Evolutionary conservation across 2,329 filamentous ascomycete genomes (phyloP).

Genomic region (Ilyonectria sp.): DNA sequence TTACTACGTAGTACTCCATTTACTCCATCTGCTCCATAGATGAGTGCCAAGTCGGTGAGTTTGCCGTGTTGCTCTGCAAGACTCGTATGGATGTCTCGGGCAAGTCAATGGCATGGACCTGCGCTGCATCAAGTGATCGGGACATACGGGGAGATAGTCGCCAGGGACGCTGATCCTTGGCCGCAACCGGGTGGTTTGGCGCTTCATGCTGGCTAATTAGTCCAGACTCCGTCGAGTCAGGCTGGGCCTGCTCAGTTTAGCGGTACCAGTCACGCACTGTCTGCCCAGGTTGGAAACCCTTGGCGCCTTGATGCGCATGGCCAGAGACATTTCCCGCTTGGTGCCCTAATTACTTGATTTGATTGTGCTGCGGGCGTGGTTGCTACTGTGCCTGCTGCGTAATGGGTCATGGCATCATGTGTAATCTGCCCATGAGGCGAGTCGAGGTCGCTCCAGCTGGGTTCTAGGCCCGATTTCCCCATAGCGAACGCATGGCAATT

Average conservation of each 20-base stretch:
- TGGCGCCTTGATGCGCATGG: not conserved
- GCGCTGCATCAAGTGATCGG: not conserved
- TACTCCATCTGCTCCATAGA: not conserved
- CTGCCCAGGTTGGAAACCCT: not conserved
- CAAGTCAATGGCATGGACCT: not conserved
- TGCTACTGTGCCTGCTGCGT: no score
- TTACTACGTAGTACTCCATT: not conserved
- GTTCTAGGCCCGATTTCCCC: not conserved
- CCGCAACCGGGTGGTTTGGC: not conserved
- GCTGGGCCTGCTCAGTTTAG: not conserved
- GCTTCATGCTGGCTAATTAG: not conserved
- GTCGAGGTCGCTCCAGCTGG: not conserved
- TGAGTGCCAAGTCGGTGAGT: not conserved
- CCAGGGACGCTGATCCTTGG: slow-evolving; percentile 16
- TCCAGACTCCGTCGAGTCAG: slow-evolving; percentile 7
- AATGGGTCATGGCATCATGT: not conserved
- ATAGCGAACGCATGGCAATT: not conserved
- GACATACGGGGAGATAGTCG: slow-evolving; percentile 9
- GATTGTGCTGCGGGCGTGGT: not conserved
- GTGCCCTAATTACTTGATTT: not conserved
- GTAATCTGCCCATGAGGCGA: not conserved
- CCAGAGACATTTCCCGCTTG: not conserved
- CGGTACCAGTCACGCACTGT: not conserved
- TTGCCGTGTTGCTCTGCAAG: not conserved
- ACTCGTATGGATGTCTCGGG: slow-evolving; percentile 11